Evolutionary conservation across 2,329 filamentous ascomycete genomes (phyloP), one percentile per base, ranked within the genome.

Genomic region (Phialocephala subalpina): DNA sequence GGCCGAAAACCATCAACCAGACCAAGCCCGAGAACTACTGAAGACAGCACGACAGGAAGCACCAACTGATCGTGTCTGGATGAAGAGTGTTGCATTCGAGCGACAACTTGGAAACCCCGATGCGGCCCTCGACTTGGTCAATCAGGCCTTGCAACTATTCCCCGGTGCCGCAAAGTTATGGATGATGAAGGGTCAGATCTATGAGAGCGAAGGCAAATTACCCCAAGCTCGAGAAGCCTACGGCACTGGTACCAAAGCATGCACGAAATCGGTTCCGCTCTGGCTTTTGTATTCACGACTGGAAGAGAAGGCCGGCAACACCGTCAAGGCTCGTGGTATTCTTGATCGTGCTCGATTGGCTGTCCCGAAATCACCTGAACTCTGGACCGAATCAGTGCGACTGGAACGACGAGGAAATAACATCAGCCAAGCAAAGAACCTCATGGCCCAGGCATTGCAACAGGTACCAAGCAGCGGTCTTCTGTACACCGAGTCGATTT

Each of bases 141-240:
- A 94, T 66, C 91, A 97, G 76, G 96, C 91, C 1, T 82, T 99
- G 40, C 90, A 94, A 70, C 86, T 93, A 11, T 99, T 97, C 81
- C 95, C 96, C 0, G 87, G 89, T 53, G 88, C 91, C 14, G 86
- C 93, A 60, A 98, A 98, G 80, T 85, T 99, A 27, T 97, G 95
- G 91, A 97, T 98, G 92, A 92, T 97, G 83, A 99, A 99, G 80
- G 96, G 97, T 0, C 96, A 99, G 77, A 96, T 98, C 69, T 99
- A 99, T 83, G 92, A 97, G 76, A 86, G 90, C 52, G 86, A 94
- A 56, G 90, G 87, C 73, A 94, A 93, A 80, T 81, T 91, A 16
- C 90, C 91, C 0, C 92, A 96, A 78, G 96, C 96, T 2, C 89
- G 96, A 56, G 94, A 98, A 77, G 94, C 95, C 0, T 98, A 96